phyloP scores from a whole-genome alignment of 1,284 basidiomycete genomes.

The Sanguinoderma infundibulare region DNA sequence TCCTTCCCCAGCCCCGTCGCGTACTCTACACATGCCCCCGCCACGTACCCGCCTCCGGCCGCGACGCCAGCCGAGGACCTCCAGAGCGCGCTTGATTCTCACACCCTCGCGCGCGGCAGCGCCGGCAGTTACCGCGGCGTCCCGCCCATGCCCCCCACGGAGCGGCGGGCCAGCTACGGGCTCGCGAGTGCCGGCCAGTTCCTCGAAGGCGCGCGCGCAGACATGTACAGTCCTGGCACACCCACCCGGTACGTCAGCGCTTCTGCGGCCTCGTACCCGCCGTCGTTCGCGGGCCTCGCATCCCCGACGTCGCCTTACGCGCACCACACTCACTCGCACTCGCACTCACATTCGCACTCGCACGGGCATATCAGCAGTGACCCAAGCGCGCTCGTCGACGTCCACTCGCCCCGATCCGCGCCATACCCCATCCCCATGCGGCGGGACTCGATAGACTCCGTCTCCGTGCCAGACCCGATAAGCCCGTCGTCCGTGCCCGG shows the following conservation, averaged over 20 bases:
- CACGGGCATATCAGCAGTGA: constrained; percentile 11
- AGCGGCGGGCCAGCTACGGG: constrained; percentile 17
- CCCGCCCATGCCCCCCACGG: constrained; percentile 10
- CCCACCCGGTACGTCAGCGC: constrained; percentile 8
- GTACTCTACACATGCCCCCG: constrained; percentile 15
- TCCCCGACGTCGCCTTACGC: constrained; percentile 17
- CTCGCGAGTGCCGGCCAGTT: constrained; percentile 13
- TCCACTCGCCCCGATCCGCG: constrained; percentile 26
- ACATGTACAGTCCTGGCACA: constrained; percentile 14
- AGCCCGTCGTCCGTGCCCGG: constrained; percentile 37
- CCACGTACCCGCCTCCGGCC: constrained; percentile 14
- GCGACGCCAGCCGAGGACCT: constrained; percentile 19
- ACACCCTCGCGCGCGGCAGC: constrained; percentile 17
- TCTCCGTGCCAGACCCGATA: constrained; percentile 30
- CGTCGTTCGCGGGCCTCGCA: constrained; percentile 12
- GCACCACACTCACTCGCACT: constrained; percentile 16
- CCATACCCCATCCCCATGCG: constrained; percentile 24
- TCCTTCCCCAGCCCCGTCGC: constrained; percentile 22
- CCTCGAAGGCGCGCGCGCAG: constrained; percentile 13
- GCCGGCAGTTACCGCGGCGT: constrained; percentile 18
- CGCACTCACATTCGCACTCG: constrained; percentile 2
- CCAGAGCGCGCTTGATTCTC: constrained; percentile 21
- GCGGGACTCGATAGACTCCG: constrained; percentile 29
- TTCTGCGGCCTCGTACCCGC: background rate
- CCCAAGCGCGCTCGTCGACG: constrained; percentile 19